Evolutionary conservation across 331 rosid species (phyloP).

Genomic region (Pyracantha coccinea): DNA sequence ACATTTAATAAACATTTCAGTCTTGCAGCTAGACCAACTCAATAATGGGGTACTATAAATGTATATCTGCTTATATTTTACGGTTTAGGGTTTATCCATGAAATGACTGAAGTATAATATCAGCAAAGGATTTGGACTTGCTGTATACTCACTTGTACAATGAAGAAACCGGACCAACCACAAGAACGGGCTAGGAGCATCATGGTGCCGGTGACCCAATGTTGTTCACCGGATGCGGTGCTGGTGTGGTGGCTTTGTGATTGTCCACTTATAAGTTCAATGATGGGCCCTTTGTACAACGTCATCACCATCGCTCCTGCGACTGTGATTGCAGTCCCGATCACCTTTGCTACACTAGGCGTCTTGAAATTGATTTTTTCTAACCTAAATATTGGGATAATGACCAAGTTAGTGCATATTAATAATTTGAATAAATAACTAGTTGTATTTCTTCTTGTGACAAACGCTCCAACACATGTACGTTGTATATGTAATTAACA

Average conservation of each 20-base stretch:
- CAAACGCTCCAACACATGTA: background rate
- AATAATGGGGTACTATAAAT: background rate
- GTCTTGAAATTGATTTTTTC: constrained; percentile 54
- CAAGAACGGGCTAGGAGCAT: constrained; percentile 55
- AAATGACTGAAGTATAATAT: no score
- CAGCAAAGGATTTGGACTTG: no score
- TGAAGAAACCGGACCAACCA: constrained; percentile 89
- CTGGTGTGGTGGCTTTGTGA: constrained; percentile 16
- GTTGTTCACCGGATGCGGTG: constrained; percentile 32
- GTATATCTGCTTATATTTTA: no score
- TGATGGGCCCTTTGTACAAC: constrained; percentile 71
- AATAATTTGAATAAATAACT: no score
- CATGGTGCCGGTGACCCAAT: constrained; percentile 59
- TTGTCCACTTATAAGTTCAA: constrained; percentile 36
- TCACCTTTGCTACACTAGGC: constrained; percentile 60
- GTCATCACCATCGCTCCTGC: constrained; percentile 91
- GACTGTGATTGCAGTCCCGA: constrained; percentile 69
- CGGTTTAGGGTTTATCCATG: no score
- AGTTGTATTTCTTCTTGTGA: background rate
- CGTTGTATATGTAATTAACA: background rate
- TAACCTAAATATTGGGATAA: constrained; percentile 32
- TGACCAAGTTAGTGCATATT: background rate
- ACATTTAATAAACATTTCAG: background rate
- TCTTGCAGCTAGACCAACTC: background rate
- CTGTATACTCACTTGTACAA: constrained; percentile 53